Percentiles rank a stretch among this genome's conserved stretches.
Evolutionary conservation across 164 flowering plant genomes (phyloP).

Genomic region (Sextonia rubra): DNA sequence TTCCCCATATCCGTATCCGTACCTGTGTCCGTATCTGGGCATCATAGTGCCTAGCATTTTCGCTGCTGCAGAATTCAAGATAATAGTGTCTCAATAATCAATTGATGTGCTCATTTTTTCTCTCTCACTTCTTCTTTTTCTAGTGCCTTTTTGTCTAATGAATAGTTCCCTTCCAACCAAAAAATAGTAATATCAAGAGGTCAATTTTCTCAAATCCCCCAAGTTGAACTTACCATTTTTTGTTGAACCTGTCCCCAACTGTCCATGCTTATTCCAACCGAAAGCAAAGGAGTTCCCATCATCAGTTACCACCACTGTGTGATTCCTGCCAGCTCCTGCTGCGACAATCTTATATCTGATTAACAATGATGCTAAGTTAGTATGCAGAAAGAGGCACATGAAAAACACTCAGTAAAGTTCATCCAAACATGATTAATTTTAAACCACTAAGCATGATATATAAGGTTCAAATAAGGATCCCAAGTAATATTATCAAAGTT

Average conservation of each 20-base stretch:
- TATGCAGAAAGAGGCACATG: neutral
- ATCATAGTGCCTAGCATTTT: too few species aligned
- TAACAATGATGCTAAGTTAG: slow-evolving; percentile 1
- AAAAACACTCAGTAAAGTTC: neutral
- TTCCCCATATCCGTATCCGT: too few species aligned
- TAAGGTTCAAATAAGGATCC: neutral
- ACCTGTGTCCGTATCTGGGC: too few species aligned
- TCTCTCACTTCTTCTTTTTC: too few species aligned
- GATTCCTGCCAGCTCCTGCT: slow-evolving; percentile 84
- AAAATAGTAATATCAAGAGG: neutral
- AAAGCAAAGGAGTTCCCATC: slow-evolving; percentile 77
- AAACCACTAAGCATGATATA: neutral
- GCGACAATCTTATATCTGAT: slow-evolving; percentile 66
- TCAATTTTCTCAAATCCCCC: neutral
- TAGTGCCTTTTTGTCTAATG: too few species aligned
- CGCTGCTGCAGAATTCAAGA: too few species aligned
- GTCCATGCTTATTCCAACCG: slow-evolving; percentile 99
- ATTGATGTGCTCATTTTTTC: too few species aligned
- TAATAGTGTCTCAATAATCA: too few species aligned
- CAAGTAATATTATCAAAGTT: neutral
- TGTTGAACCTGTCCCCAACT: slow-evolving; percentile 79
- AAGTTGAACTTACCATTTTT: slow-evolving; percentile 52
- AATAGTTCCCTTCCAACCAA: too few species aligned
- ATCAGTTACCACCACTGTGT: slow-evolving; percentile 79
- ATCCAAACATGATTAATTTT: neutral